phyloP scores from a whole-genome alignment of 2,329 filamentous ascomycete species.

The Hansfordia pulvinata region DNA sequence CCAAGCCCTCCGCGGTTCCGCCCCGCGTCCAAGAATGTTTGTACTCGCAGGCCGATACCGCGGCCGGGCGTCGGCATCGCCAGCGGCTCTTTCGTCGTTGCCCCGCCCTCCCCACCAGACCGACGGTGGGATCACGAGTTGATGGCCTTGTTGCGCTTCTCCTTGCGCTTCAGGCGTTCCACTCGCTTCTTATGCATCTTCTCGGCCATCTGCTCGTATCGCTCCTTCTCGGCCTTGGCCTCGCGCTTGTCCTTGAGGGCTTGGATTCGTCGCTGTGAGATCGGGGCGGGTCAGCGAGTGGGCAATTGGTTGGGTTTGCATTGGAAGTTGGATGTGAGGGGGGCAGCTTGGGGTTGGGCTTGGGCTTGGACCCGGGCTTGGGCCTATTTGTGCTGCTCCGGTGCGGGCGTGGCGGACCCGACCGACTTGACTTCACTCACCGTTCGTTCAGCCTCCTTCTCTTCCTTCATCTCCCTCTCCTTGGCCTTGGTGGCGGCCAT shows the following conservation, averaged over 20 bases:
- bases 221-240: constrained; percentile 83
- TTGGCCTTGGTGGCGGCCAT: constrained; percentile 74
- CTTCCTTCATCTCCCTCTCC: constrained; percentile 90
- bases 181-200: constrained; percentile 97
- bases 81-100: no score
- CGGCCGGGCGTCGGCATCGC: no score
- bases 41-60: no score
- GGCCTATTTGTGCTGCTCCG: no score
- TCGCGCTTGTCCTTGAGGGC: constrained; percentile 73
- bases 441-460: constrained; percentile 81
- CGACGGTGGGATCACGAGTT: constrained; percentile 42
- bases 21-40: no score
- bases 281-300: neutral
- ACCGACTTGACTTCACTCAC: constrained; percentile 32
- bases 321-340: no score
- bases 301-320: constrained; percentile 3
- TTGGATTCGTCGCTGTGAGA: constrained; percentile 54
- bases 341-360: no score
- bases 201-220: constrained; percentile 87
- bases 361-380: no score
- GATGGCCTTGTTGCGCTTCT: constrained; percentile 86
- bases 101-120: no score
- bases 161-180: constrained; percentile 82
- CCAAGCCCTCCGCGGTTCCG: no score
- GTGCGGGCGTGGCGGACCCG: constrained; percentile 1